phyloP scores from a whole-genome alignment of 1,284 basidiomycete species.

The Earliella scabrosa region DNA sequence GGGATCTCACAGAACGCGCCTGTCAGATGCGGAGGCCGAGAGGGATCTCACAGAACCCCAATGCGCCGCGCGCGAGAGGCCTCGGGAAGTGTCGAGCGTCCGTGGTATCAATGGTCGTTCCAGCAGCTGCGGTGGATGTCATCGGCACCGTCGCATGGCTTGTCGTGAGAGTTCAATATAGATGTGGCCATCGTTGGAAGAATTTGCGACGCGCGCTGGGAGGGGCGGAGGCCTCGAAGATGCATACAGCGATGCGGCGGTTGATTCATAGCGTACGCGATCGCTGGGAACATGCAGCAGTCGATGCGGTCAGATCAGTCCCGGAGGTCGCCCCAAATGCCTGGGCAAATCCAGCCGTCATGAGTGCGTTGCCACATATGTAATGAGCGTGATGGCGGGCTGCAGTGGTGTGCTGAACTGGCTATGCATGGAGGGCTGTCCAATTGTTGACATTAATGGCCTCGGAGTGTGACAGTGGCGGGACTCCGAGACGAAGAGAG shows the following conservation, averaged over 20 bases:
- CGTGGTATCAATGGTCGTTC: no score
- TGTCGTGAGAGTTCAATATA: no score
- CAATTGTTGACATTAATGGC: neutral
- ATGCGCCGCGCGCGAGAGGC: neutral
- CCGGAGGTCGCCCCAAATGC: constrained; percentile 1
- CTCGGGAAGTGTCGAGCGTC: neutral
- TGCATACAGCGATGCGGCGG: no score
- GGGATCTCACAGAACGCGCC: constrained; percentile 12
- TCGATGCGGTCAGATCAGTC: neutral
- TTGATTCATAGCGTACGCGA: no score
- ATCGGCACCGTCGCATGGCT: no score
- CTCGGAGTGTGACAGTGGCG: constrained; percentile 10
- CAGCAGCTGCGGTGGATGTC: no score
- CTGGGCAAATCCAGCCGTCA: constrained; percentile 1
- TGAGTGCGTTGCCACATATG: constrained; percentile 5
- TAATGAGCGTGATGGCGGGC: no score
- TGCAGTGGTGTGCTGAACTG: constrained; percentile 3
- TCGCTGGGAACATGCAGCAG: neutral
- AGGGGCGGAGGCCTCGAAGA: no score
- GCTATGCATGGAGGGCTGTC: constrained; percentile 6
- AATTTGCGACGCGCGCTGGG: no score
- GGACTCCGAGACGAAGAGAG: constrained; percentile 11
- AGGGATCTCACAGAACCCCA: constrained; percentile 5
- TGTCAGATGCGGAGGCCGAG: neutral
- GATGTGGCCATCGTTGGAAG: no score